These are phyloP conservation scores for Helichrysum umbraculigerum DNA, from an alignment of 129 eudicot species.

Conservation along the genomic window DNA sequence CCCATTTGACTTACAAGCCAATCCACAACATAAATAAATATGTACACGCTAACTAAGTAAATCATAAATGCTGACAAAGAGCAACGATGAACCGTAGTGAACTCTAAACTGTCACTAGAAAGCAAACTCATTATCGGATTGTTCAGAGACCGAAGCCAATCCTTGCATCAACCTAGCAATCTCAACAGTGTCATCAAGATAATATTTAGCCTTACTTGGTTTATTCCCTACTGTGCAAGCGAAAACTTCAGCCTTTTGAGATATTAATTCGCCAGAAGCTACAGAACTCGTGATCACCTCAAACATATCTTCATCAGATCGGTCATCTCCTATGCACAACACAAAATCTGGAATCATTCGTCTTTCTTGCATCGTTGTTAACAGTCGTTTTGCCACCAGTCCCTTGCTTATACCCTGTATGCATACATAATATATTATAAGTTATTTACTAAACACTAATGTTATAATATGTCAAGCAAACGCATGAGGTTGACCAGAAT, in stretches of 20 bases:
- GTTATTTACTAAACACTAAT: neutral
- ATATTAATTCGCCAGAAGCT: conserved; percentile 52
- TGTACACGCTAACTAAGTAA: conserved; percentile 22
- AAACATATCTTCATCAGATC: conserved; percentile 93
- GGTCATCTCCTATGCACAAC: conserved; percentile 81
- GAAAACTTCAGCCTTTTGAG: conserved; percentile 64
- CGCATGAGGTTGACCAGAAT: neutral
- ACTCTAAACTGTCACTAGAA: conserved; percentile 19
- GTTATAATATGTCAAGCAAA: neutral
- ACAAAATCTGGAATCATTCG: conserved; percentile 70
- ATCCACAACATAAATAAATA: conserved; percentile 10
- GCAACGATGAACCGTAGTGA: neutral
- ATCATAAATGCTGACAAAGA: neutral
- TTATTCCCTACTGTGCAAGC: conserved; percentile 87
- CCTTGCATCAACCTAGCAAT: conserved; percentile 76
- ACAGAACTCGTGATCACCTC: conserved; percentile 66
- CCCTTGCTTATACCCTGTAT: conserved; percentile 85
- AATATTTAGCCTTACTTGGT: conserved; percentile 84
- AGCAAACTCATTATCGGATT: conserved; percentile 31
- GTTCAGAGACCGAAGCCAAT: conserved; percentile 72
- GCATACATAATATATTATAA: neutral
- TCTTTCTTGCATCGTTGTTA: conserved; percentile 62
- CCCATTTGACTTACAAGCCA: conserved; percentile 12
- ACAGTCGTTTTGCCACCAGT: conserved; percentile 65
- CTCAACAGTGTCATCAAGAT: conserved; percentile 78